Percentiles rank a stretch among this genome's conserved stretches.
Conservation (phyloP, 305 asterid species). For the Fraxinus latifolia region DNA sequence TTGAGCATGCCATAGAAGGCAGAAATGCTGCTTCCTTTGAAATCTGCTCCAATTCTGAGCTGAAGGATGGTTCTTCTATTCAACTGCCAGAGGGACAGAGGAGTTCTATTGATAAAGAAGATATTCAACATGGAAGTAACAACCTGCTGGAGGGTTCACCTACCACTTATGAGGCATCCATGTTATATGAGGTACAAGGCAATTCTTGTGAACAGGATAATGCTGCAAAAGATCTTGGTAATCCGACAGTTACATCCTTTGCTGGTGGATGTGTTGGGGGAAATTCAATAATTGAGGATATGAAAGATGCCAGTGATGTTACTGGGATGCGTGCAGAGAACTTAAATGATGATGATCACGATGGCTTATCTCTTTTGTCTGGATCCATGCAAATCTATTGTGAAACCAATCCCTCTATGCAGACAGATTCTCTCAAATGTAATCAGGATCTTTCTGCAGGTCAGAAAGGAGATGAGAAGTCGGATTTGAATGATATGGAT, state of each 20-base stretch:
- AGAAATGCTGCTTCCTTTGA: slow-evolving; percentile 16
- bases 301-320: slow-evolving; percentile 31
- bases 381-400: slow-evolving; percentile 35
- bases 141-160: slow-evolving; percentile 27
- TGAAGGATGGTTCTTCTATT: slow-evolving; percentile 27
- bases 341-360: slow-evolving; percentile 31
- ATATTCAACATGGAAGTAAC: slow-evolving; percentile 30
- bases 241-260: slow-evolving; percentile 21
- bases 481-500: slow-evolving; percentile 30
- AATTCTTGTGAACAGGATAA: slow-evolving; percentile 29
- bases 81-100: slow-evolving; percentile 33
- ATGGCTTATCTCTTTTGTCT: slow-evolving; percentile 29
- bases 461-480: slow-evolving; percentile 31
- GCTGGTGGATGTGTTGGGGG: slow-evolving; percentile 32
- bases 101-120: slow-evolving; percentile 31
- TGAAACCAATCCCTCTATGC: slow-evolving; percentile 32
- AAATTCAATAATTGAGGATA: background rate
- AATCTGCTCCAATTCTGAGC: slow-evolving; percentile 27
- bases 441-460: slow-evolving; percentile 29
- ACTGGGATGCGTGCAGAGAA: slow-evolving; percentile 30
- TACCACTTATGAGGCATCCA: slow-evolving; percentile 31
- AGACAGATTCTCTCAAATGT: slow-evolving; percentile 30
- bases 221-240: slow-evolving; percentile 34
- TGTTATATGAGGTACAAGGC: slow-evolving; percentile 22
- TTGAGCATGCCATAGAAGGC: slow-evolving; percentile 19